These are phyloP conservation scores for Theileria sp. DNA, from an alignment of 169 alveolate species.

Conservation along the genomic window DNA sequence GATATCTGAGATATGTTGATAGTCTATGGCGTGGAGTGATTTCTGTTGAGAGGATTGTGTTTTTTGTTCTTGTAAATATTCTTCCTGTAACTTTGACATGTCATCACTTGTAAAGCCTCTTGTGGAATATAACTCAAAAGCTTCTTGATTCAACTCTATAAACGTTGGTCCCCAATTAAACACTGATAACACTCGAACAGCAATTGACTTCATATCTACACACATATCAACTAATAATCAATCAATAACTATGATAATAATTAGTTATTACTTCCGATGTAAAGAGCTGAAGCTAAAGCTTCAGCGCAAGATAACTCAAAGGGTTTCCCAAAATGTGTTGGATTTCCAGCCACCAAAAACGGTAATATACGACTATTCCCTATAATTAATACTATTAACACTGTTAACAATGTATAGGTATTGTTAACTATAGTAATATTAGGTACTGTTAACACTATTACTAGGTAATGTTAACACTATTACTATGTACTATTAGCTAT, in stretches of 20 bases:
- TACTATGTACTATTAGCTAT: too few relatives aligned
- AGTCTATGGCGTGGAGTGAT: slow-evolving; percentile 24
- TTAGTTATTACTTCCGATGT: slow-evolving; percentile 76
- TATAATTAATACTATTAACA: not conserved
- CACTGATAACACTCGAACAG: slow-evolving; percentile 76
- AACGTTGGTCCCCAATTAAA: slow-evolving; percentile 89
- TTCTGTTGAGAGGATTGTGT: slow-evolving; percentile 33
- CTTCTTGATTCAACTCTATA: slow-evolving; percentile 78
- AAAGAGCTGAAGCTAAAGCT: slow-evolving; percentile 92
- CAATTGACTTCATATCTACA: slow-evolving; percentile 70
- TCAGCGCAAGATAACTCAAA: slow-evolving; percentile 92
- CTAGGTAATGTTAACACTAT: too few relatives aligned
- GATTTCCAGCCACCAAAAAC: slow-evolving; percentile 90
- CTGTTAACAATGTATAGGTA: too few relatives aligned
- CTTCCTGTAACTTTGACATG: slow-evolving; percentile 50
- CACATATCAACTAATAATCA: not conserved
- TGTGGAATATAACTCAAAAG: slow-evolving; percentile 72
- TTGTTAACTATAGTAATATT: too few relatives aligned
- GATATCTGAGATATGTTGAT: slow-evolving; percentile 47
- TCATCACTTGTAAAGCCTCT: slow-evolving; percentile 58
- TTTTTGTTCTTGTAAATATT: slow-evolving; percentile 17
- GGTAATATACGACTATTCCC: slow-evolving; percentile 78
- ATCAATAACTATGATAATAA: too few relatives aligned
- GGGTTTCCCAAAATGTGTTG: slow-evolving; percentile 93
- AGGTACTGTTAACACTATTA: too few relatives aligned